Conservation (phyloP, 2,329 filamentous ascomycete species). For the Allantophomopsis cytisporea region DNA sequence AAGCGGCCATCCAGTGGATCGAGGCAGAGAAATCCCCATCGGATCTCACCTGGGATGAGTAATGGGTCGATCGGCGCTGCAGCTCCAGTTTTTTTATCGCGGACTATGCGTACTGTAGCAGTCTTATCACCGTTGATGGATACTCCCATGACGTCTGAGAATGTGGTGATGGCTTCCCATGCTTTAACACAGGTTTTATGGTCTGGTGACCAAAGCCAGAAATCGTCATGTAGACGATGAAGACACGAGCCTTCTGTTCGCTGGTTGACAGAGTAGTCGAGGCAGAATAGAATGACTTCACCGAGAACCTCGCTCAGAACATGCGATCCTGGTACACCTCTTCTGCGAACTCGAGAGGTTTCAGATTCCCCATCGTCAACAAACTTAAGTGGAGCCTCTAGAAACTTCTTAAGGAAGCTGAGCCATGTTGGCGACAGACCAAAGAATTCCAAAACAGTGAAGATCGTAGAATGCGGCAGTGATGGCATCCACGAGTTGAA, state of each 20-base stretch:
- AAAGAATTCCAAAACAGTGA: slow-evolving; percentile 41
- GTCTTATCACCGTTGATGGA: slow-evolving; percentile 44
- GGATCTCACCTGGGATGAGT: slow-evolving; percentile 37
- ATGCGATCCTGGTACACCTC: slow-evolving; percentile 47
- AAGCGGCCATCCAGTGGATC: slow-evolving; percentile 33
- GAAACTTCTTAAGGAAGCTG: slow-evolving; percentile 43
- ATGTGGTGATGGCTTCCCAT: slow-evolving; percentile 43
- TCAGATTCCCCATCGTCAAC: slow-evolving; percentile 32
- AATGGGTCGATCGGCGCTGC: slow-evolving; percentile 6
- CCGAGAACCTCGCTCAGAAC: slow-evolving; percentile 43
- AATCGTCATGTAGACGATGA: slow-evolving; percentile 50
- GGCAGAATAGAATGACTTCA: slow-evolving; percentile 47
- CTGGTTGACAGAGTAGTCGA: slow-evolving; percentile 52
- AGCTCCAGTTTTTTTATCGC: slow-evolving; percentile 4
- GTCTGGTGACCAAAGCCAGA: slow-evolving; percentile 50
- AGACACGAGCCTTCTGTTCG: slow-evolving; percentile 36
- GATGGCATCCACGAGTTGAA: slow-evolving; percentile 43
- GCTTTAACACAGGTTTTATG: slow-evolving; percentile 37
- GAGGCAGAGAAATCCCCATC: slow-evolving; percentile 44
- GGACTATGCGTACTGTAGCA: slow-evolving; percentile 29
- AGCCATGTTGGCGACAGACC: slow-evolving; percentile 43
- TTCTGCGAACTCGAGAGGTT: slow-evolving; percentile 28
- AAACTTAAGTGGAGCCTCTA: slow-evolving; percentile 46
- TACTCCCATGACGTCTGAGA: slow-evolving; percentile 39
- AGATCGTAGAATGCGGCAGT: slow-evolving; percentile 45